phyloP scores from a whole-genome alignment of 2,329 filamentous ascomycete species.

The Alternaria novae-zelandiae region DNA sequence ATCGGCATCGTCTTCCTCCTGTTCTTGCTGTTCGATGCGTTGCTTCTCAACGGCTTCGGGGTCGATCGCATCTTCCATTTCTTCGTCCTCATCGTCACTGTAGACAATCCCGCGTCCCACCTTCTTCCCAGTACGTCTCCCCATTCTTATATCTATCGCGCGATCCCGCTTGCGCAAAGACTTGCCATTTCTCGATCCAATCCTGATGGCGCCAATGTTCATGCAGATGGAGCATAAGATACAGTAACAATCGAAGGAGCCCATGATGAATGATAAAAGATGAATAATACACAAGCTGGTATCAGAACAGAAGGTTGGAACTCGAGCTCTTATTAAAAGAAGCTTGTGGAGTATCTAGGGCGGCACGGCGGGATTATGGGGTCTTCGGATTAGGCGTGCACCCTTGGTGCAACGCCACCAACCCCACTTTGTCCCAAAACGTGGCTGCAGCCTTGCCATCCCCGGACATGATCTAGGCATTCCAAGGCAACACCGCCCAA shows the following conservation, averaged over 20 bases:
- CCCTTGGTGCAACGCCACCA: not conserved
- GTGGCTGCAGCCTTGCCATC: constrained; percentile 1
- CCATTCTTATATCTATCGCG: constrained; percentile 6
- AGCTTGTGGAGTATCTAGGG: not conserved
- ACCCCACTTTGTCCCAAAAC: not conserved
- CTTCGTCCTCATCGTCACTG: not conserved
- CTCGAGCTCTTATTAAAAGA: not conserved
- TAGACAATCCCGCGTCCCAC: not conserved
- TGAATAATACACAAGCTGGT: not conserved
- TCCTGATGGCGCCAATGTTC: not conserved
- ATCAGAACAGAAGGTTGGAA: not conserved
- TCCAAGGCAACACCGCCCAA: not conserved
- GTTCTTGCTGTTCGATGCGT: not conserved
- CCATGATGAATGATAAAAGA: constrained; percentile 4
- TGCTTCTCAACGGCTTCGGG: not conserved
- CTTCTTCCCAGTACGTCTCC: constrained; percentile 7
- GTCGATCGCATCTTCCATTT: not conserved
- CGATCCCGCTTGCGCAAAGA: constrained; percentile 8
- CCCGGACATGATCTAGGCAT: not conserved
- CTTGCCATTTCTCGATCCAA: constrained; percentile 11
- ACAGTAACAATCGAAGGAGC: constrained; percentile 27
- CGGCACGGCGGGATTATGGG: not conserved
- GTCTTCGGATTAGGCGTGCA: not conserved
- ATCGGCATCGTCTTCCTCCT: not conserved
- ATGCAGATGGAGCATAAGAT: constrained; percentile 22